Base-by-base conservation (phyloP, 768 basidiomycete species). In the Mycena chlorophos region DNA sequence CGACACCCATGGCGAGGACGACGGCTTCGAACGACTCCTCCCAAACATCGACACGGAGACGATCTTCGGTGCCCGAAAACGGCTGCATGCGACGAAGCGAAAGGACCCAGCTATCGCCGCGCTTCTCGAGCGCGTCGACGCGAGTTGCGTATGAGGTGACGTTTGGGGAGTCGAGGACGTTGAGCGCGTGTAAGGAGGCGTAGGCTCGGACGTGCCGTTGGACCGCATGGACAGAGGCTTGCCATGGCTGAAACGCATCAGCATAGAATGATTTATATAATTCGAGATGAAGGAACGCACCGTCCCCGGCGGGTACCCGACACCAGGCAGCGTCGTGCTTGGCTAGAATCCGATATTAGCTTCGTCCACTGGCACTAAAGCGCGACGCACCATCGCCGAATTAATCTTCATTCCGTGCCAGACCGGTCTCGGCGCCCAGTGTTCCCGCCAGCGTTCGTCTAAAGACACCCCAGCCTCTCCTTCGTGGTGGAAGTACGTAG, bases 71-170 rank as follows among this genome's bases (percentile, higher is more conserved):
- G 46, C 61, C 63, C 2, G 49, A 48, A 14, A 64, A 40, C 31
- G 55, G 46, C 37, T 61, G 47, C 4, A 64, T 46, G 22, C 53
- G 57, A 23, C 62, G 58, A 16, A 67, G 52, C 39, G 64, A 63
- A 20, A 66, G 60, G 23, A 45, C 56, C 66, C 65, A 66, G 3
- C 51, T 56, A 8, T 46, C 61, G 30, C 58, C 59, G 46, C 54
- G 54, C 49, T 76, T 76, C 40, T 66, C 62, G 40, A 71, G 56
- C n/a, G 27, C 50, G 56, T 76, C 74, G 2, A 77, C 75, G 10
- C 72, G 69, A 0, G 76, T 77, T 26, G 71, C 66, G 59, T 72
- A 74, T 2, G 69, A 63, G 1, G 65, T 49, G 3, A 61, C 46
- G 1, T 27, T 38, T 13, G 51, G 51, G 27, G 56, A 46, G 37